Evolutionary conservation across 768 basidiomycete species (phyloP), one percentile per base, ranked within the genome.

Genomic region (Steccherinum ochraceum): DNA sequence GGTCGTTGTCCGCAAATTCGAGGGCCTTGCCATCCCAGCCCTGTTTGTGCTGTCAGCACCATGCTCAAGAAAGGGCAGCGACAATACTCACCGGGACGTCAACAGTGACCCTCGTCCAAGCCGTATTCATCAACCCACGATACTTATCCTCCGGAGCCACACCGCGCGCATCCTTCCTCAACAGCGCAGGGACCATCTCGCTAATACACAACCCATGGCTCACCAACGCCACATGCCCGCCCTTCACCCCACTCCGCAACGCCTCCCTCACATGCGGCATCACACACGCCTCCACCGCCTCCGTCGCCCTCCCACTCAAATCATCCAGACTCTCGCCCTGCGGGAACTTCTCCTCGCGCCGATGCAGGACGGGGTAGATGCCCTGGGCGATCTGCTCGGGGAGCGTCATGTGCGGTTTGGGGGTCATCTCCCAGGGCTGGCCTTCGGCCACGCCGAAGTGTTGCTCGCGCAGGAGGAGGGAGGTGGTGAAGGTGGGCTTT

Each of bases 121-220:
- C 86, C 0, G 87, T 89, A 55, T 89, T 90, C 54, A 65, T 58
- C 58, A 89, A 69, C 19, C 83, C 80, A 49, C 67, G 67, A 52
- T 76, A 75, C 39, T 71, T 63, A 54, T 68, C 51, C 65, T 19
- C 64, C 50, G 66, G 57, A n/a, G 56, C 57, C 44, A 60, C 59
- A 1, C 67, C 71, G 35, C 56, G 61, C 7, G 59, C 65, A 53
- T 72, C 69, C 54, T 72, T 68, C 56, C 65, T 72, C 50, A 80
- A 55, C 41, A 89, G 62, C 23, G 75, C 74, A 20, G 71, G 69
- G 3, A 87, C 61, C 12, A 85, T 65, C 64, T 66, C 61, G 52
- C 65, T 62, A 42, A 90, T 84, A 64, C 81, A 83, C 19, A 87
- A 57, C 0, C 89, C 86, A 64, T 92, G 89, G 65, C 87, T 88